phyloP scores from a whole-genome alignment of 1,284 basidiomycete species.

The Cutaneotrichosporon sp. region DNA sequence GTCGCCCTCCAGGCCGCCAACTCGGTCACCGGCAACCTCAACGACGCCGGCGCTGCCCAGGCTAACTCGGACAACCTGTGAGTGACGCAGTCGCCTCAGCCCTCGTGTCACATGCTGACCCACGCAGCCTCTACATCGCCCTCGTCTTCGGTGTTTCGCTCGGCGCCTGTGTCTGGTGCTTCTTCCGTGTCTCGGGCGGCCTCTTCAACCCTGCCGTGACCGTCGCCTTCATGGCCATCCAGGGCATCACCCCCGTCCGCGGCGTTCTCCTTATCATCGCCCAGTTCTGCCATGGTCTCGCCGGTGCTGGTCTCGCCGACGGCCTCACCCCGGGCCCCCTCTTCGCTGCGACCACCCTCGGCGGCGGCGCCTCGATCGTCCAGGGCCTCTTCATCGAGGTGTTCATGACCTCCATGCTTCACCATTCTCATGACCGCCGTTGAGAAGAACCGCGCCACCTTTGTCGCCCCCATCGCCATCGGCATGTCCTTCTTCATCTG shows the following conservation, averaged over 20 bases:
- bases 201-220: constrained; percentile 57
- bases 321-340: constrained; percentile 52
- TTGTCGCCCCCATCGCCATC: constrained; percentile 59
- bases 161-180: constrained; percentile 54
- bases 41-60: constrained; percentile 27
- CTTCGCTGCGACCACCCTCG: constrained; percentile 49
- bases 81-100: constrained; percentile 14
- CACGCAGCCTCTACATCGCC: constrained; percentile 54
- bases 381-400: constrained; percentile 54
- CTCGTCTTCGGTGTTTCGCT: constrained; percentile 57
- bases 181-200: constrained; percentile 55
- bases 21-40: constrained; percentile 44
- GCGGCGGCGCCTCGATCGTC: constrained; percentile 40
- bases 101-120: constrained; percentile 23
- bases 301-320: constrained; percentile 53
- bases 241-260: constrained; percentile 53
- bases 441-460: constrained; percentile 58
- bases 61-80: constrained; percentile 47
- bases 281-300: constrained; percentile 56
- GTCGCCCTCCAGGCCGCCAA: constrained; percentile 49
- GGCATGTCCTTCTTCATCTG: constrained; percentile 57
- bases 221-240: constrained; percentile 55
- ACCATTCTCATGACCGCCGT: constrained; percentile 56
- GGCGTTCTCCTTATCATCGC: constrained; percentile 51
- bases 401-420: constrained; percentile 54